A percentile compares a stretch with the other conserved stretches of the same genome.
Evolutionary conservation across 1,139 yeast genomes (phyloP).

Genomic region (Maudiozyma humilis): DNA sequence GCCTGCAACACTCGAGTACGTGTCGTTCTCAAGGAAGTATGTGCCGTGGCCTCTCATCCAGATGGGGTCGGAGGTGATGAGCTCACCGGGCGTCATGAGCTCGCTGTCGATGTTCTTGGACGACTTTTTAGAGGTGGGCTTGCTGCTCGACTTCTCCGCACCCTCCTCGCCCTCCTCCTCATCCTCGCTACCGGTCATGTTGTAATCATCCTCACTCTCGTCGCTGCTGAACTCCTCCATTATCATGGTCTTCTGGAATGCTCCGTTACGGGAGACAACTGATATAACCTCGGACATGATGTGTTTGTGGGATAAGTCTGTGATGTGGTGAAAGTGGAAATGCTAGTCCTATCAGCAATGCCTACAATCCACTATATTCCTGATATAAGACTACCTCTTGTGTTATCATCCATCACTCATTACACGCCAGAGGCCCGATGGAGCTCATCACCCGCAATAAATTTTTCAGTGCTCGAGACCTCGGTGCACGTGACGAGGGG

Average conservation of each 20-base stretch:
- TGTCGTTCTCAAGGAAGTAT: constrained; percentile 56
- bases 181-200: constrained; percentile 5
- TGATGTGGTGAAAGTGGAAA: neutral
- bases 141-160: constrained; percentile 5
- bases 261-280: constrained; percentile 24
- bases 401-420: no score
- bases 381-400: no score
- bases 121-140: constrained; percentile 3
- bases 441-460: no score
- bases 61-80: constrained; percentile 86
- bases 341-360: no score
- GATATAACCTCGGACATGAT: constrained; percentile 27
- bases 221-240: constrained; percentile 7
- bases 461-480: no score
- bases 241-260: constrained; percentile 18
- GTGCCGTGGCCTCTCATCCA: constrained; percentile 99
- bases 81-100: constrained; percentile 92
- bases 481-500: no score
- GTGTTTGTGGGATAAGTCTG: neutral
- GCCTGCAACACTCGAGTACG: constrained; percentile 91
- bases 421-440: no score
- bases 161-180: constrained; percentile 15
- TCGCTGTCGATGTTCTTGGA: constrained; percentile 24
- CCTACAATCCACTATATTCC: no score
- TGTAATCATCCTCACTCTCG: constrained; percentile 12